Evolutionary conservation across 1,284 basidiomycete species (phyloP), one percentile per base, ranked within the genome.

Genomic region (Pascua sp.): DNA sequence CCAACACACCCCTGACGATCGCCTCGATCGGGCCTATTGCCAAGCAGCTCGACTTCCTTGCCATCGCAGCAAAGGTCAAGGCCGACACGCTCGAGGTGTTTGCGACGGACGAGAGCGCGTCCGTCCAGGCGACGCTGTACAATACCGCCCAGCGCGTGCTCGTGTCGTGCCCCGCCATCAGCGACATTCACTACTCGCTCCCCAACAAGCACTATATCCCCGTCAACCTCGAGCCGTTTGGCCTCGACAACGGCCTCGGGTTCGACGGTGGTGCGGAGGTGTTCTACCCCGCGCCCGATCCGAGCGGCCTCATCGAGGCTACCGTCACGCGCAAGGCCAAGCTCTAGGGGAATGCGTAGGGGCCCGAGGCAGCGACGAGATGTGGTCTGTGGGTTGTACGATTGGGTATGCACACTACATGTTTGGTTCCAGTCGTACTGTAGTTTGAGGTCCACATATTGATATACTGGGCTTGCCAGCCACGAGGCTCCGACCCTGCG

Each of bases 161-260:
- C 37, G 75, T 76, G 8, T 83, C 87, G 70, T 88, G 91, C 71
- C 72, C 73, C 18, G 80, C 80, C 4, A 81, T 96, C 17, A 71
- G 81, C 48, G 78, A 78, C 10, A 87, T 91, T 42, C 81, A 82
- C 36, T 96, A 94, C 78, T 79, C 80, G 49, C 81, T 96, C 37
- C 94, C 94, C 10, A 98, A 98, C 83, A 94, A 92, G 79, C 92
- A 95, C 73, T 95, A 92, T 75, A 84, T 95, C 51, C 69, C 75
- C 47, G 67, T 76, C 54, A 76, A 78, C 65, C 65, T 78, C 8
- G 56, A 62, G 8, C 55, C 72, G 7, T 76, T 79, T 61, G 67
- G 67, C 16, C 67, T 78, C 52, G 78, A 78, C 54, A 90, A 86
- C 63, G 71, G 71, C 4, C 63, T 73, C 40, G 72, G 69, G 41